A percentile compares a stretch with the other conserved stretches of the same genome.
phyloP scores from a whole-genome alignment of 306 rosid genomes.

The Ceratonia siliqua region DNA sequence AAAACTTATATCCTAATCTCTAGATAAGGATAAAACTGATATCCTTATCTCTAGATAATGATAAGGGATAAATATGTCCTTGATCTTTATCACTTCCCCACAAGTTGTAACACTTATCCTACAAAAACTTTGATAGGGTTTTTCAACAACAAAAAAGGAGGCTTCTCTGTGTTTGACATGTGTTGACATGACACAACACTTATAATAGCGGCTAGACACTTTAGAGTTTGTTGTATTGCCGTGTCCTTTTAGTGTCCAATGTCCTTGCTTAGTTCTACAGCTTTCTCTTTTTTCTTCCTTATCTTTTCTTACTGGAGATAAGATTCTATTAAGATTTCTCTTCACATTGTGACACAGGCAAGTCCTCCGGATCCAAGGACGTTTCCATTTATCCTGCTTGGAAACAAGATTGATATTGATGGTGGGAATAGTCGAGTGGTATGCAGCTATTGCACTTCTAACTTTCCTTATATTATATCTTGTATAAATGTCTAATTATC shows the following conservation, averaged over 20 bases:
- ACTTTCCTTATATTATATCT: constrained; percentile 12
- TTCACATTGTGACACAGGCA: constrained; percentile 53
- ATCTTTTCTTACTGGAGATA: constrained; percentile 11
- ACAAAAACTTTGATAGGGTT: neutral
- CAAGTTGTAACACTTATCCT: neutral
- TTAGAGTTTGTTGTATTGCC: neutral
- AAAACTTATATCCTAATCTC: neutral
- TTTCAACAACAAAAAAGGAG: neutral
- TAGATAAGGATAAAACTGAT: neutral
- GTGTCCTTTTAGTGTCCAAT: neutral
- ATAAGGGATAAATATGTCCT: neutral
- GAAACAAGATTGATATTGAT: constrained; percentile 93
- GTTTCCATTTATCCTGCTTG: constrained; percentile 87
- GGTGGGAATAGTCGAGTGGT: constrained; percentile 99
- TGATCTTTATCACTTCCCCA: neutral
- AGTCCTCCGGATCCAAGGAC: constrained; percentile 71
- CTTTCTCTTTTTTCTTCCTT: neutral
- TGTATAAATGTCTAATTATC: constrained; percentile 35
- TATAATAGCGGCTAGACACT: neutral
- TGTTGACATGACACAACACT: neutral
- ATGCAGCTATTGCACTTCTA: constrained; percentile 31
- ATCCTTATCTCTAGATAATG: neutral
- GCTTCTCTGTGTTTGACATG: neutral
- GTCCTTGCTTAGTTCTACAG: neutral
- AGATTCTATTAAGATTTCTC: constrained; percentile 1